phyloP scores from a whole-genome alignment of 1,139 yeast species.

The Lodderomyces pseudojiufengensis region DNA sequence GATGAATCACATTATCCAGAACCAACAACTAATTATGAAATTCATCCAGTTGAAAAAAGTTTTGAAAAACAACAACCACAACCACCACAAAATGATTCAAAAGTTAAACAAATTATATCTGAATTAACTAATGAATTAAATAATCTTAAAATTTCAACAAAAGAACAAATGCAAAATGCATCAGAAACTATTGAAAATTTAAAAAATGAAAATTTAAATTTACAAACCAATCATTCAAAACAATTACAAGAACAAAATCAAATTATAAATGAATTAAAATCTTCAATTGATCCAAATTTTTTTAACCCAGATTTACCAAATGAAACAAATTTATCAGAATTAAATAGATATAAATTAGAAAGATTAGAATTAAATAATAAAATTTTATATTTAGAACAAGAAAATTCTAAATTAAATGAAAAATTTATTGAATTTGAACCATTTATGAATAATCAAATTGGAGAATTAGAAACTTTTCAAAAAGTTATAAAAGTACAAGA shows the following conservation, averaged over 20 bases:
- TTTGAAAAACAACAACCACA: neutral
- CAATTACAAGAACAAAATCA: constrained; percentile 33
- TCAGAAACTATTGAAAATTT: constrained; percentile 46
- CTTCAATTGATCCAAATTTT: constrained; percentile 30
- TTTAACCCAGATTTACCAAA: constrained; percentile 24
- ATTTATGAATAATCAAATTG: constrained; percentile 52
- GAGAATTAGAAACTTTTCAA: constrained; percentile 53
- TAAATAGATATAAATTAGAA: constrained; percentile 38
- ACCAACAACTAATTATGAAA: neutral
- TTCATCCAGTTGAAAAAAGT: neutral
- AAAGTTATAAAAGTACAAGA: constrained; percentile 54
- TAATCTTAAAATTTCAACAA: constrained; percentile 43
- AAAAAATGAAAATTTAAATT: constrained; percentile 40
- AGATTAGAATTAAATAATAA: constrained; percentile 45
- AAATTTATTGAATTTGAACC: constrained; percentile 49
- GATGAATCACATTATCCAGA: constrained; percentile 3
- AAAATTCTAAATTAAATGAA: constrained; percentile 39
- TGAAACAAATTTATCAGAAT: constrained; percentile 27
- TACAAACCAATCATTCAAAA: constrained; percentile 15
- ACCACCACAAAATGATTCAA: constrained; percentile 3
- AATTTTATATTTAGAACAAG: constrained; percentile 43
- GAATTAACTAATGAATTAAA: constrained; percentile 47
- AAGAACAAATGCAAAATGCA: constrained; percentile 51
- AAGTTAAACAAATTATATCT: constrained; percentile 33
- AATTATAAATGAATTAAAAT: constrained; percentile 34